Evolutionary conservation across 1,284 basidiomycete genomes (phyloP).

Genomic region (Sanghuangporus baumii): DNA sequence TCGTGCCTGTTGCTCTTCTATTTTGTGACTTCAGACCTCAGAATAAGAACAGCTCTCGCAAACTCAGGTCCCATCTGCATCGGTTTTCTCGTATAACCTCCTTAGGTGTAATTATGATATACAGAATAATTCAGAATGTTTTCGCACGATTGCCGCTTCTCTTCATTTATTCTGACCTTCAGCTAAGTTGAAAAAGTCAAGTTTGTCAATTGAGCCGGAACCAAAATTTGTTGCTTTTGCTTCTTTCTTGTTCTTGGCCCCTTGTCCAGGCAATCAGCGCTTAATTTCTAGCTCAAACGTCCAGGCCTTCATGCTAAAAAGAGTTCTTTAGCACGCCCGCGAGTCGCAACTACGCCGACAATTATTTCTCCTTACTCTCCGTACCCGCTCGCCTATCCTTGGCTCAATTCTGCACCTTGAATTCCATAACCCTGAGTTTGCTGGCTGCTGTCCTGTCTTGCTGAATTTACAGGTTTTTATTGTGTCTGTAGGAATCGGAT

Average conservation of each 20-base stretch:
- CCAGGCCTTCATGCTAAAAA: conserved; percentile 13
- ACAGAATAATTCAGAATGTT: too few relatives aligned
- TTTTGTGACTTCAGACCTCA: not conserved
- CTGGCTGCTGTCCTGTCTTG: not conserved
- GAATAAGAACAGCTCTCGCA: not conserved
- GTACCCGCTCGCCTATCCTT: conserved; percentile 1
- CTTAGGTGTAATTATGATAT: too few relatives aligned
- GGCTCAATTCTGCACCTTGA: not conserved
- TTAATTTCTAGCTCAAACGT: conserved; percentile 5
- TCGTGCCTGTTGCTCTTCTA: not conserved
- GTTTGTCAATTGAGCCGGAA: too few relatives aligned
- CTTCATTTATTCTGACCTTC: too few relatives aligned
- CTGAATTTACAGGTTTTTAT: too few relatives aligned
- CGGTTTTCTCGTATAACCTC: too few relatives aligned
- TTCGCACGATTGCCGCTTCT: too few relatives aligned
- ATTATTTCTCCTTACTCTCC: conserved; percentile 9
- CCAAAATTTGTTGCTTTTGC: too few relatives aligned
- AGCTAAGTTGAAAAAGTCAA: too few relatives aligned
- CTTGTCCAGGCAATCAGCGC: not conserved
- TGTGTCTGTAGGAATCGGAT: too few relatives aligned
- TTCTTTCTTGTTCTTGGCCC: too few relatives aligned
- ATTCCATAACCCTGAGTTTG: not conserved
- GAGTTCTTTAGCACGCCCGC: conserved; percentile 13
- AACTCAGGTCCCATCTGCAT: too few relatives aligned
- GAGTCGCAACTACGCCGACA: conserved; percentile 9